A percentile compares a stretch with the other conserved stretches of the same genome.
phyloP scores from a whole-genome alignment of 306 rosid species.

The Cicer yamashitae region DNA sequence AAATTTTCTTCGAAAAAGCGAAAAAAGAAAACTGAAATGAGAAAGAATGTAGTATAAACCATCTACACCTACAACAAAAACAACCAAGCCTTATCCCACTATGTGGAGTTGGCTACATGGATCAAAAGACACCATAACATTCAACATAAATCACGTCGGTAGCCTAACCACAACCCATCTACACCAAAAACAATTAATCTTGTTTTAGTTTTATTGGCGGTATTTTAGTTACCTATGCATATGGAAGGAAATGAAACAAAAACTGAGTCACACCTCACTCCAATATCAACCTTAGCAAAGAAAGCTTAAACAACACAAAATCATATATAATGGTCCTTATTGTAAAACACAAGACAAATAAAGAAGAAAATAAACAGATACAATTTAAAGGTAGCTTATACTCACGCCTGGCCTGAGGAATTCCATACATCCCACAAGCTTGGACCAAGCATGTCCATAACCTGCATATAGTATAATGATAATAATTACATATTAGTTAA shows the following conservation, averaged over 20 bases:
- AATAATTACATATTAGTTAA: slow-evolving; percentile 9
- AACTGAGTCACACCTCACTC: slow-evolving; percentile 16
- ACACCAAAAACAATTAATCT: slow-evolving; percentile 8
- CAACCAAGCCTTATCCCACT: neutral
- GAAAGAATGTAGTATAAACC: slow-evolving; percentile 7
- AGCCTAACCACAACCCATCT: slow-evolving; percentile 18
- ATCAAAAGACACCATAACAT: neutral
- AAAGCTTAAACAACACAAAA: slow-evolving; percentile 8
- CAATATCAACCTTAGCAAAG: slow-evolving; percentile 15
- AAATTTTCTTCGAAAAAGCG: neutral
- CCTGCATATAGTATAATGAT: slow-evolving; percentile 53
- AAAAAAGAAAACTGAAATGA: neutral
- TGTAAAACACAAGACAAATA: slow-evolving; percentile 6
- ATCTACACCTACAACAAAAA: slow-evolving; percentile 5
- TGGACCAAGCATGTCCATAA: slow-evolving; percentile 99
- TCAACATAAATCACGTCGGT: neutral
- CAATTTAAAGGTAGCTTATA: slow-evolving; percentile 37
- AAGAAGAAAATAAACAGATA: slow-evolving; percentile 17
- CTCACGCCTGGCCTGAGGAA: slow-evolving; percentile 93
- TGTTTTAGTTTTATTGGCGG: neutral
- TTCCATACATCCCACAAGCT: slow-evolving; percentile 96
- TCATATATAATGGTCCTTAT: neutral
- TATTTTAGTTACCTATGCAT: slow-evolving; percentile 14
- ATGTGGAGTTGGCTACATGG: neutral
- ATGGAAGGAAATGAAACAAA: slow-evolving; percentile 25